A percentile compares a stretch with the other conserved stretches of the same genome.
Conservation (phyloP, 805 yeast species). For the Schwanniomyces vanrijiae region DNA sequence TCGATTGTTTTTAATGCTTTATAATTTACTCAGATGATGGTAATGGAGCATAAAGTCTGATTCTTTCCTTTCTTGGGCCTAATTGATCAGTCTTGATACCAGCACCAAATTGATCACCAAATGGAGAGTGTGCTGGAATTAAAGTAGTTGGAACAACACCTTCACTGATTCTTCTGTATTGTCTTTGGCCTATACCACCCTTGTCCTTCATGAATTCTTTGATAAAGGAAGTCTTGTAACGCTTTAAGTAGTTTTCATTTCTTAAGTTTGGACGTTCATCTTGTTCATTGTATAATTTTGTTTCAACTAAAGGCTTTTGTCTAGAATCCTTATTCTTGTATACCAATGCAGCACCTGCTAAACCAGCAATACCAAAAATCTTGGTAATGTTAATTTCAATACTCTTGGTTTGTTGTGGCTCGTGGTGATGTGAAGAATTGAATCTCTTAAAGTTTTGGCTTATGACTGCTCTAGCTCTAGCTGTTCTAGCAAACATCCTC, state of each 20-base stretch:
- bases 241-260: constrained; percentile 35
- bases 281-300: constrained; percentile 35
- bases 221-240: constrained; percentile 43
- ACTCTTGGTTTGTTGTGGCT: constrained; percentile 22
- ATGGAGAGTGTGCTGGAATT: constrained; percentile 43
- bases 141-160: constrained; percentile 30
- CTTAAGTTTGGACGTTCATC: constrained; percentile 33
- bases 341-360: constrained; percentile 36
- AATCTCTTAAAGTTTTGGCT: constrained; percentile 16
- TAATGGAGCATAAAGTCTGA: constrained; percentile 39
- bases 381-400: constrained; percentile 40
- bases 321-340: constrained; percentile 30
- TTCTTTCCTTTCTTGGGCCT: constrained; percentile 47
- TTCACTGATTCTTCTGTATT: constrained; percentile 33
- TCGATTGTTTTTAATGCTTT: background rate
- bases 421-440: constrained; percentile 18
- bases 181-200: constrained; percentile 46
- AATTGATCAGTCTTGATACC: constrained; percentile 43
- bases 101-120: constrained; percentile 41
- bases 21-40: constrained; percentile 3
- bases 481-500: constrained; percentile 11
- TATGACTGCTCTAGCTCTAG: constrained; percentile 4
- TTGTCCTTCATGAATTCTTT: constrained; percentile 42
- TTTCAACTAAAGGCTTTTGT: constrained; percentile 36
- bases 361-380: constrained; percentile 41